phyloP scores from a whole-genome alignment of 306 rosid species.

The Glycyrrhiza uralensis region DNA sequence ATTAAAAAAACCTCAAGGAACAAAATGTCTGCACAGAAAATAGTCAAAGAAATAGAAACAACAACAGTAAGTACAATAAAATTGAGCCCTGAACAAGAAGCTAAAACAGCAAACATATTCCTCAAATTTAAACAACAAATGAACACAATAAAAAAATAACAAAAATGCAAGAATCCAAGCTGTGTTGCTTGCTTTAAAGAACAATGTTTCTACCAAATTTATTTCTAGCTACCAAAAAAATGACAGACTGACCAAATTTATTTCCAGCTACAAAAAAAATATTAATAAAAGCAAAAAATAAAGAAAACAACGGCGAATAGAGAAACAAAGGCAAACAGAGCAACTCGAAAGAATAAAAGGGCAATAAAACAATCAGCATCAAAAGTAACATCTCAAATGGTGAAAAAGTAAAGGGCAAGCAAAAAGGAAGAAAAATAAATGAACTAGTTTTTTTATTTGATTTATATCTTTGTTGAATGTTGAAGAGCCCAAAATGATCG shows the following conservation, averaged over 20 bases:
- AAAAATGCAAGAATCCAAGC: not conserved
- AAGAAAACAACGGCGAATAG: not conserved
- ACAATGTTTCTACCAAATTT: constrained; percentile 25
- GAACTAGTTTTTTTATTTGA: not conserved
- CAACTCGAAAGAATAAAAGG: not conserved
- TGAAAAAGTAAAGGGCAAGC: not conserved
- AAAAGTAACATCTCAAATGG: not conserved
- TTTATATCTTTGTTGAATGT: not conserved
- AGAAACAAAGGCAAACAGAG: not conserved
- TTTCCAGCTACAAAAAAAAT: not conserved
- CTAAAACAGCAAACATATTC: constrained; percentile 1
- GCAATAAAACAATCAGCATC: not conserved
- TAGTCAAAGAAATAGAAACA: constrained; percentile 1
- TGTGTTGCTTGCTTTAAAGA: constrained; percentile 13
- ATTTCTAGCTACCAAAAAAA: not conserved
- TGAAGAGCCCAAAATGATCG: not conserved
- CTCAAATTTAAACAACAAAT: constrained; percentile 5
- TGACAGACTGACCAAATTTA: not conserved
- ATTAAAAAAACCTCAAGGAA: constrained; percentile 29
- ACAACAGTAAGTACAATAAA: constrained; percentile 11
- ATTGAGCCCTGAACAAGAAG: not conserved
- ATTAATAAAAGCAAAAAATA: not conserved
- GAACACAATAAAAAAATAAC: not conserved
- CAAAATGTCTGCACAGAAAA: constrained; percentile 42
- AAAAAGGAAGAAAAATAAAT: too few relatives aligned